phyloP scores from a whole-genome alignment of 495 filamentous ascomycete species.

The Rhypophila decipiens region DNA sequence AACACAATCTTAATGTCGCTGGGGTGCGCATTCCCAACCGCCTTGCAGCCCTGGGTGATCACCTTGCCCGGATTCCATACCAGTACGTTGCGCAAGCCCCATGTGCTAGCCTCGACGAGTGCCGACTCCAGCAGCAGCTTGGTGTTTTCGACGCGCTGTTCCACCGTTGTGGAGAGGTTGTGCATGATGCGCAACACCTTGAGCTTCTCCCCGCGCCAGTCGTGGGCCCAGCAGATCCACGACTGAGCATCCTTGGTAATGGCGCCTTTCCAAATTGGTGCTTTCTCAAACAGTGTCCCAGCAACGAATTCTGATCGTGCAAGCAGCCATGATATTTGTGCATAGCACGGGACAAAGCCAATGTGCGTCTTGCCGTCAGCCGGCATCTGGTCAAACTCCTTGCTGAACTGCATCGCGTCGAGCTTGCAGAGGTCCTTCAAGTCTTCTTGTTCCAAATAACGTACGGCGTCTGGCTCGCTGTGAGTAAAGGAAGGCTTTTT shows the following conservation, averaged over 20 bases:
- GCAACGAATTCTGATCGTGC: constrained; percentile 72
- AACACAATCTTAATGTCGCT: constrained; percentile 28
- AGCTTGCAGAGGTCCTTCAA: constrained; percentile 46
- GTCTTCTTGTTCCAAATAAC: constrained; percentile 37
- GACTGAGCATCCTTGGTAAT: constrained; percentile 53
- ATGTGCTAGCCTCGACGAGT: constrained; percentile 32
- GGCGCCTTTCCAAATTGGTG: constrained; percentile 54
- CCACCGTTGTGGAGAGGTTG: background rate
- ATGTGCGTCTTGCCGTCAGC: constrained; percentile 40
- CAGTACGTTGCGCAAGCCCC: constrained; percentile 31
- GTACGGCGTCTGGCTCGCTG: constrained; percentile 9
- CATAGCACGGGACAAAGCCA: constrained; percentile 63
- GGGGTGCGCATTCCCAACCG: constrained; percentile 34
- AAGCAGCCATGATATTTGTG: constrained; percentile 76
- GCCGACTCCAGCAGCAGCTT: constrained; percentile 37
- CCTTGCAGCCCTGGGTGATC: constrained; percentile 19
- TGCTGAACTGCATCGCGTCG: constrained; percentile 45
- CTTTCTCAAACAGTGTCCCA: constrained; percentile 32
- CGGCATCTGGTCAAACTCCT: constrained; percentile 12
- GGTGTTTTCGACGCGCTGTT: constrained; percentile 53
- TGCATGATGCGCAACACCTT: constrained; percentile 68
- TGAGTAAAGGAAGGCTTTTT: constrained; percentile 6
- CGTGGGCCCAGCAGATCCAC: constrained; percentile 53
- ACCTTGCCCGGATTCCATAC: constrained; percentile 41
- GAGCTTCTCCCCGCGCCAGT: constrained; percentile 53